phyloP scores from a whole-genome alignment of 345 rosid species.

The Noccaea caerulescens region DNA sequence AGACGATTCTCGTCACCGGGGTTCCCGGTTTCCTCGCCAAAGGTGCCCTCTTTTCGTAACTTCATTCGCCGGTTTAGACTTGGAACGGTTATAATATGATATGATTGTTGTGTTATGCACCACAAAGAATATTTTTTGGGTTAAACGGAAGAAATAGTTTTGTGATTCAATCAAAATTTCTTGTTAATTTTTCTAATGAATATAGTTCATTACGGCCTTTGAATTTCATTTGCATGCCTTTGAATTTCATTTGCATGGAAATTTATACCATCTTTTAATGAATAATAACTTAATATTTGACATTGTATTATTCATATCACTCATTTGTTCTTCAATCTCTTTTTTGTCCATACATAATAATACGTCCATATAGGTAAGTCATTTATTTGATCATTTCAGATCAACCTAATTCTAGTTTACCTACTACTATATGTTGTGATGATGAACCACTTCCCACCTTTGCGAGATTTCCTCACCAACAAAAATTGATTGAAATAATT shows the following conservation, averaged over 20 bases:
- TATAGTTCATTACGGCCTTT: slow-evolving; percentile 1
- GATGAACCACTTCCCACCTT: slow-evolving; percentile 2
- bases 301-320: neutral
- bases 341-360: neutral
- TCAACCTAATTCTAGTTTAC: neutral
- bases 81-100: neutral
- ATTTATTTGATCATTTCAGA: neutral
- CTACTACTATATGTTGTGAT: slow-evolving; percentile 4
- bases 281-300: neutral
- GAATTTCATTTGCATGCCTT: slow-evolving; percentile 15
- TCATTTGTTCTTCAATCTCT: neutral
- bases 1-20: slow-evolving; percentile 42
- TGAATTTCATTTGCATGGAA: slow-evolving; percentile 8
- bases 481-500: neutral
- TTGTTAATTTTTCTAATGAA: neutral
- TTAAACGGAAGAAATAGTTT: too few relatives aligned
- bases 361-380: neutral
- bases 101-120: neutral
- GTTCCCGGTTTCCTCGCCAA: slow-evolving; percentile 44
- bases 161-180: neutral
- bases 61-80: neutral
- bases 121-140: neutral
- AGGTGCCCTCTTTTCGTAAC: slow-evolving; percentile 21
- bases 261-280: neutral
- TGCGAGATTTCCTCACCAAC: neutral